These are phyloP conservation scores for Ploettnerulaceae sp. DNA, from an alignment of 2,329 filamentous ascomycete species.

Conservation along the genomic window DNA sequence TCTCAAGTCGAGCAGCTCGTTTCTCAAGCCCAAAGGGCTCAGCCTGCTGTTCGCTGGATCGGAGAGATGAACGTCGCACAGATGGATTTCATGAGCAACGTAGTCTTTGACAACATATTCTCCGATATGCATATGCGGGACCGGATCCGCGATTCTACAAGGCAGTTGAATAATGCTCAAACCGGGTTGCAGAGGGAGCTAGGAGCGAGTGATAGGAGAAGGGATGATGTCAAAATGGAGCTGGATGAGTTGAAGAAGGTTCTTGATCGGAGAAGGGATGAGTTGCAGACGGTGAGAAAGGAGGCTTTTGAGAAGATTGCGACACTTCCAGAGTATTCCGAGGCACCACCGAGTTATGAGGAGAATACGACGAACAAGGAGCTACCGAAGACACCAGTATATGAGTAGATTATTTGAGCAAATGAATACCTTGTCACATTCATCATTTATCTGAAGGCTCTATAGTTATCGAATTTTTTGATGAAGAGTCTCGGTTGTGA, in stretches of 20 bases:
- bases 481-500: too few species aligned
- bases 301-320: slow-evolving; percentile 38
- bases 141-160: slow-evolving; percentile 42
- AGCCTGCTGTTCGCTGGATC: slow-evolving; percentile 38
- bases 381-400: too few species aligned
- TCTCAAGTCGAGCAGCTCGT: slow-evolving; percentile 39
- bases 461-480: too few species aligned
- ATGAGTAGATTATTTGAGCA: too few species aligned
- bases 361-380: too few species aligned
- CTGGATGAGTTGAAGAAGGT: slow-evolving; percentile 29
- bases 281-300: slow-evolving; percentile 43
- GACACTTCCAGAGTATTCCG: background rate
- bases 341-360: background rate
- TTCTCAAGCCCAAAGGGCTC: slow-evolving; percentile 38
- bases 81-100: slow-evolving; percentile 44
- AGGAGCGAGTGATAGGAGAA: slow-evolving; percentile 32
- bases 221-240: slow-evolving; percentile 32
- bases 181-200: slow-evolving; percentile 34
- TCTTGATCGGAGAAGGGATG: slow-evolving; percentile 35
- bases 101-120: slow-evolving; percentile 53
- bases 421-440: too few species aligned
- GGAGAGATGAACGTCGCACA: slow-evolving; percentile 40
- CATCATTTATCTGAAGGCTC: too few species aligned
- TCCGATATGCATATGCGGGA: slow-evolving; percentile 48
- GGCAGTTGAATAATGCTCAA: slow-evolving; percentile 34